Base-by-base conservation (phyloP, 1,284 basidiomycete genomes). In the Vanrija sp. region DNA sequence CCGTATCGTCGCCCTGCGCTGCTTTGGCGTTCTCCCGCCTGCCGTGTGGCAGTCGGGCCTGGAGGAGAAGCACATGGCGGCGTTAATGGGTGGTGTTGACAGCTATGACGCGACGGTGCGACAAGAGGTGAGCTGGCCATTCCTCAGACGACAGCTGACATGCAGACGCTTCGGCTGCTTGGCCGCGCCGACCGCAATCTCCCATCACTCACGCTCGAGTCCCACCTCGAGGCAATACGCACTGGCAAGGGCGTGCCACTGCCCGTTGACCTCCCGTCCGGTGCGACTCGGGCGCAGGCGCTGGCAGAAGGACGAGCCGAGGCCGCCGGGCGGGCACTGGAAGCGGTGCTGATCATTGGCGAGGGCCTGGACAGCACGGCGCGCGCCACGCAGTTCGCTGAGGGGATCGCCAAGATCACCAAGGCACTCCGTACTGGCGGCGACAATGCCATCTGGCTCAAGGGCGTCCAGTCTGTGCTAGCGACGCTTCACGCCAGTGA, bases 1-100 rank as follows among this genome's bases (percentile, higher is more conserved):
- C 20, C 69, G 66, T 27, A 45, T 69, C 4, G 51, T 72, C 4
- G 69, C 60, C 0, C 52, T 75, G 6, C 57, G 67, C 9, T 75
- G 73, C 48, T 52, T 75, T 2, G 27, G 44, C 1, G 14, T 52
- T 4, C 57, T 76, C 0, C 66, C 66, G 2, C 36, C 45, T 1
- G 42, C 42, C 3, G 22, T 52, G 6, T 71, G 68, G 69, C 68
- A 67, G 43, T 55, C 56, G 0, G 54, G 53, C 2, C 49, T 76
- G 12, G 64, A 57, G 2, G 66, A 73, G 35, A 48, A 16, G 3
- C 65, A 67, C 42, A 73, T 76, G 73, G 51, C 49, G 0, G 49
- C 59, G 7, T 54, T 31, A 19, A 72, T 75, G 69, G 57, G 64
- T 22, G 74, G 71, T 3, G 52, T 74, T 3, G 62, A 73, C 36